phyloP scores from a whole-genome alignment of 495 filamentous ascomycete species.

The Astrothelium macrocarpum region DNA sequence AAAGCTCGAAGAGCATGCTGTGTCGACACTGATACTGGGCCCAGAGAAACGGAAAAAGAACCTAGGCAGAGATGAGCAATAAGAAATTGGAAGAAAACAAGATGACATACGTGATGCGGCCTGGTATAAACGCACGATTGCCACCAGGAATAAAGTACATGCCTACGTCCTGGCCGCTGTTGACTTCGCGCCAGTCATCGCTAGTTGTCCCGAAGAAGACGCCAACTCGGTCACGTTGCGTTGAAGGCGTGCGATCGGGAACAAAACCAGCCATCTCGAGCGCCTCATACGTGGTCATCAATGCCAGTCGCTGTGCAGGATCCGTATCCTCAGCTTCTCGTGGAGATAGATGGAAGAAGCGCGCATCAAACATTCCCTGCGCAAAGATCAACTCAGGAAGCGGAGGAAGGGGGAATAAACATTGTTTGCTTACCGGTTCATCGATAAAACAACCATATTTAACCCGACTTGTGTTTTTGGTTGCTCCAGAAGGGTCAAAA shows the following conservation, averaged over 20 bases:
- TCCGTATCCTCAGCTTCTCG: constrained; percentile 31
- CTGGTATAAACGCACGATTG: constrained; percentile 27
- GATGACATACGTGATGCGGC: constrained; percentile 31
- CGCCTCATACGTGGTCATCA: constrained; percentile 33
- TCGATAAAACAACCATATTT: constrained; percentile 26
- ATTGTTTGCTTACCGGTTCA: not conserved
- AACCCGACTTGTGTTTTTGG: constrained; percentile 19
- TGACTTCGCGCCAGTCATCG: constrained; percentile 28
- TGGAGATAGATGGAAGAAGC: constrained; percentile 34
- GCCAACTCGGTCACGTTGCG: constrained; percentile 27
- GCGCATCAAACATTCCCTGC: constrained; percentile 27
- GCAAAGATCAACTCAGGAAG: not conserved
- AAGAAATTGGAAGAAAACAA: constrained; percentile 12
- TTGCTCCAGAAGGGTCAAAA: constrained; percentile 20
- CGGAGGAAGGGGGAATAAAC: not conserved
- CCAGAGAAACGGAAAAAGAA: constrained; percentile 17
- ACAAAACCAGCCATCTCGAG: constrained; percentile 34
- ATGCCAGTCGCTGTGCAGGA: constrained; percentile 30
- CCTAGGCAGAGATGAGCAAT: constrained; percentile 29
- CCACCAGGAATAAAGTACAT: constrained; percentile 29
- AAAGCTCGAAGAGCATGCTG: constrained; percentile 33
- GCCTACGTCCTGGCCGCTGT: constrained; percentile 25
- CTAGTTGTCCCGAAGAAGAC: constrained; percentile 33
- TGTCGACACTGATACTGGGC: constrained; percentile 19
- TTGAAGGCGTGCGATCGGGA: constrained; percentile 24